Evolutionary conservation across 768 basidiomycete species (phyloP).

Genomic region (Gloeophyllum trabeum): DNA sequence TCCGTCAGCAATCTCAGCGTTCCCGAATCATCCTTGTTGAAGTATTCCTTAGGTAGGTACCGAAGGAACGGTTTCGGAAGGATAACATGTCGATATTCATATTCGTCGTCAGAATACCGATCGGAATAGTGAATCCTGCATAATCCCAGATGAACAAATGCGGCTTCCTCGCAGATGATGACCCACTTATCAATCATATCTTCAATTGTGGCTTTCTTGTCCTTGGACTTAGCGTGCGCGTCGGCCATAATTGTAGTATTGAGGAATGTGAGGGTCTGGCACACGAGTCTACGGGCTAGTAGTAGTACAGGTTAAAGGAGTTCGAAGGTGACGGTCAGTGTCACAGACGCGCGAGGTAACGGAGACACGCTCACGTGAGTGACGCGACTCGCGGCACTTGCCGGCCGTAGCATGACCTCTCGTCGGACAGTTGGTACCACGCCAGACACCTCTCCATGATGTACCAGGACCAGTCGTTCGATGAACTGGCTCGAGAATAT

Average conservation of each 20-base stretch:
- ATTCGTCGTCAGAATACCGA: slow-evolving; percentile 85
- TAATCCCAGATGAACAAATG: too few relatives aligned
- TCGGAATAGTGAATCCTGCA: slow-evolving; percentile 82
- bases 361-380: not conserved
- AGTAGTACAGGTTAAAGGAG: too few relatives aligned
- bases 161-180: too few relatives aligned
- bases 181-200: slow-evolving; percentile 72
- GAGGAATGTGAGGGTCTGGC: too few relatives aligned
- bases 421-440: too few relatives aligned
- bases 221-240: too few relatives aligned
- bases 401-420: too few relatives aligned
- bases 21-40: slow-evolving; percentile 60
- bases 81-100: slow-evolving; percentile 96
- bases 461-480: slow-evolving; percentile 3
- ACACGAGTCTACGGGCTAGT: slow-evolving; percentile 20
- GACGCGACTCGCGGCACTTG: not conserved
- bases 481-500: slow-evolving; percentile 9
- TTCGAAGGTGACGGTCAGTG: not conserved
- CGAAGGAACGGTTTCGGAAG: slow-evolving; percentile 91
- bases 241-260: too few relatives aligned
- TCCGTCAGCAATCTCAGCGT: slow-evolving; percentile 77
- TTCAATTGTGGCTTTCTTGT: too few relatives aligned
- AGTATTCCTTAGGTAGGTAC: slow-evolving; percentile 81
- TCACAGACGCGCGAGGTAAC: not conserved
- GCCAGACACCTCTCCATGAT: too few relatives aligned